These are phyloP conservation scores for Trapa bicornis DNA, from an alignment of 345 rosid genomes.

Conservation along the genomic window DNA sequence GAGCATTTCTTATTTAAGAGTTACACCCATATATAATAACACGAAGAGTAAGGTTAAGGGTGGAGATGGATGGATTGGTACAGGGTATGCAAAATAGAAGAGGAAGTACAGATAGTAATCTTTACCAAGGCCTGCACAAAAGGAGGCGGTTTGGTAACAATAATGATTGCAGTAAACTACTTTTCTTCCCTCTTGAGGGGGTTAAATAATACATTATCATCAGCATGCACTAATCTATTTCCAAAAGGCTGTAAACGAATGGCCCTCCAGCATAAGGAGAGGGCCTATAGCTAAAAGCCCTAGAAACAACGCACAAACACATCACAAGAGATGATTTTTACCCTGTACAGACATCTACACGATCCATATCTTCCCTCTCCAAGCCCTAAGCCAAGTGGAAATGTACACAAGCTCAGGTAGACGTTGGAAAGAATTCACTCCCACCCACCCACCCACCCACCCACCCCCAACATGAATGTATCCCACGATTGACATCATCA, in stretches of 20 bases:
- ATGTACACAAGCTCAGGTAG: slow-evolving; percentile 30
- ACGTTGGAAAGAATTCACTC: slow-evolving; percentile 9
- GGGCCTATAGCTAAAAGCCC: slow-evolving; percentile 2
- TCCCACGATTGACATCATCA: neutral
- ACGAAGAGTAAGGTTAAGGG: too few relatives aligned
- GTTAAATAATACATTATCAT: slow-evolving; percentile 18
- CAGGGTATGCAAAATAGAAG: too few relatives aligned
- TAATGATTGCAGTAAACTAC: neutral
- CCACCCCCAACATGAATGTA: neutral
- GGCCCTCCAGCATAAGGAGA: slow-evolving; percentile 12
- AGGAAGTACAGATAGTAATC: too few relatives aligned
- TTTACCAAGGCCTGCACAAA: too few relatives aligned
- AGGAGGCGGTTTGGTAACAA: neutral
- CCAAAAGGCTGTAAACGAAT: slow-evolving; percentile 21
- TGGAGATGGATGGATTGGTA: too few relatives aligned
- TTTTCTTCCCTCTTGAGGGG: slow-evolving; percentile 11
- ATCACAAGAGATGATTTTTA: slow-evolving; percentile 2
- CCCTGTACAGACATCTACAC: slow-evolving; percentile 61
- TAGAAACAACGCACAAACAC: slow-evolving; percentile 13
- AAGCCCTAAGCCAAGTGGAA: slow-evolving; percentile 38
- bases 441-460: neutral
- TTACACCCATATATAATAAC: too few relatives aligned
- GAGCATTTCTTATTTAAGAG: too few relatives aligned
- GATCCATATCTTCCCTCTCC: slow-evolving; percentile 22
- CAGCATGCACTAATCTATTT: slow-evolving; percentile 39